phyloP scores from a whole-genome alignment of 148 eudicot genomes.

The Vaccinium darrowii region DNA sequence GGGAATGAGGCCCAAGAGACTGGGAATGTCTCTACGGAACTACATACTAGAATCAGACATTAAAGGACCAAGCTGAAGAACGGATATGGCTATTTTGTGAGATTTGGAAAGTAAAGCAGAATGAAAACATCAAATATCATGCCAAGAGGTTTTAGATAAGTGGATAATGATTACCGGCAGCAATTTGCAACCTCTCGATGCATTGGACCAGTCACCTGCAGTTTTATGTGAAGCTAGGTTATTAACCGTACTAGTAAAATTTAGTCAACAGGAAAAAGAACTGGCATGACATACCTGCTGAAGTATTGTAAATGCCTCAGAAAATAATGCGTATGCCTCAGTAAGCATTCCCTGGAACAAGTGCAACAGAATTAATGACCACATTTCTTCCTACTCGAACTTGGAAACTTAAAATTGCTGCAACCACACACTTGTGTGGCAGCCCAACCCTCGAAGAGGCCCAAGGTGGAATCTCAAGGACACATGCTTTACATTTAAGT shows the following conservation, averaged over 20 bases:
- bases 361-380: conserved; percentile 4
- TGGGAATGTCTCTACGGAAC: not conserved
- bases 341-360: conserved; percentile 81
- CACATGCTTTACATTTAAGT: not conserved
- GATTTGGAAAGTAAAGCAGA: conserved; percentile 3
- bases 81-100: not conserved
- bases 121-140: not conserved
- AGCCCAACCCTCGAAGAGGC: conserved; percentile 6
- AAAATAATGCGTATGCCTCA: conserved; percentile 86
- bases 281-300: conserved; percentile 65
- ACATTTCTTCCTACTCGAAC: not conserved
- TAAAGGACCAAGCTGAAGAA: conserved; percentile 2
- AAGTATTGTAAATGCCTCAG: conserved; percentile 88
- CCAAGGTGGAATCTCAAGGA: not conserved
- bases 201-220: conserved; percentile 99
- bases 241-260: not conserved
- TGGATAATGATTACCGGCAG: conserved; percentile 60
- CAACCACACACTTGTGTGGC: not conserved
- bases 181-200: conserved; percentile 99
- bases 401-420: not conserved
- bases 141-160: not conserved
- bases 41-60: conserved; percentile 3
- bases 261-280: not conserved
- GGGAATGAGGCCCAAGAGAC: not conserved
- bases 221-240: not conserved